phyloP scores from a whole-genome alignment of 192 early-diverging fungal species.

The Phlyctochytrium planicorne region DNA sequence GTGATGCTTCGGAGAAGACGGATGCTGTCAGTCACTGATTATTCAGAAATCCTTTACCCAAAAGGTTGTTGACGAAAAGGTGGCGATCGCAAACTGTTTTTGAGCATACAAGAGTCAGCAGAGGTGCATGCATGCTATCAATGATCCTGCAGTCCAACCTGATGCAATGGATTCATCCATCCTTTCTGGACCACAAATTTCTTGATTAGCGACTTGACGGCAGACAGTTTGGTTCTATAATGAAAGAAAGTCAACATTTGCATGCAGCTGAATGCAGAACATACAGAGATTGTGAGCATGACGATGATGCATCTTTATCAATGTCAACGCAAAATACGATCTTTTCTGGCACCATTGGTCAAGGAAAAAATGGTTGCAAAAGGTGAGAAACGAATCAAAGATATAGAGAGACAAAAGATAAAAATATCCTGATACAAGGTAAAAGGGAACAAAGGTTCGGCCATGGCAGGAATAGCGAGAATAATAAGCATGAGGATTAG shows the following conservation, averaged over 20 bases:
- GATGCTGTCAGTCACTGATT: too few species aligned
- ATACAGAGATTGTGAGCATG: neutral
- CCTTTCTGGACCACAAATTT: slow-evolving; percentile 3
- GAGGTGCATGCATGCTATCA: too few species aligned
- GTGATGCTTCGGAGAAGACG: slow-evolving; percentile 1
- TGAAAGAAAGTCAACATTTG: too few species aligned
- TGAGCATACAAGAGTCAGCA: neutral
- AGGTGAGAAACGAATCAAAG: neutral
- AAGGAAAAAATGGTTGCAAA: too few species aligned
- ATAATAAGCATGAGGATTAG: too few species aligned
- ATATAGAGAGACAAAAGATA: neutral
- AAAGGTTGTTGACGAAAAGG: slow-evolving; percentile 10
- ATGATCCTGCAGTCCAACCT: too few species aligned
- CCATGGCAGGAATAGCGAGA: too few species aligned
- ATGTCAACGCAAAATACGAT: slow-evolving; percentile 21
- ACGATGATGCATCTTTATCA: neutral
- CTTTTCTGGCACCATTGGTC: slow-evolving; percentile 11
- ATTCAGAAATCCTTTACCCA: too few species aligned
- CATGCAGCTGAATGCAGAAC: neutral
- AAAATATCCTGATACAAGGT: slow-evolving; percentile 7
- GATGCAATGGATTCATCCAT: neutral
- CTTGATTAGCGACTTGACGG: slow-evolving; percentile 1
- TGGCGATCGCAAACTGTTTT: slow-evolving; percentile 28
- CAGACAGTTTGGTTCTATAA: neutral
- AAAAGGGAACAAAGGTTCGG: slow-evolving; percentile 10